Evolutionary conservation across 1,139 yeast genomes (phyloP), one percentile per base, ranked within the genome.

Genomic region (Sugiyamaella xylanicola): DNA sequence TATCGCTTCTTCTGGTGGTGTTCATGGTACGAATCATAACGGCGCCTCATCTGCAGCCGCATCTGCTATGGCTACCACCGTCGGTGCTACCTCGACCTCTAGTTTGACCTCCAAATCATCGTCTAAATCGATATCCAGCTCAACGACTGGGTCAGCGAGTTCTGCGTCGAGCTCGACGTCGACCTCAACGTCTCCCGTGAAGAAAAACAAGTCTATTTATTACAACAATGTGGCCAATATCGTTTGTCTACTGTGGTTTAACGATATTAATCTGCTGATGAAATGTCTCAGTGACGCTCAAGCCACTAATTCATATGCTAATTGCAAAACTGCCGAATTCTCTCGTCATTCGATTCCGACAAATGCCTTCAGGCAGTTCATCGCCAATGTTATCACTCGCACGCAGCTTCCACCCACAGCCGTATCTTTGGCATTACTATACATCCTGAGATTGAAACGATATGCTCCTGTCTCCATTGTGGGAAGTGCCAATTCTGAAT

Each of bases 401-500:
- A 69, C 75, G 11, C 69, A 68, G 50, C 63, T 74, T 21, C 71
- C 76, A 2, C 67, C 68, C 20, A 62, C 70, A 4, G 71, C 72
- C 1, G 69, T 73, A 39, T 66, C 70, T 13, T 63, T 70, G 32
- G 75, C 77, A 0, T 58, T 74, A 41, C 64, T 71, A 29, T 73
- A 72, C 64, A 65, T 74, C 51, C 58, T 60, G 48, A 65, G 74
- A 7, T 67, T 71, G 51, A 69, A 72, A 52, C 56, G 56, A 22
- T 49, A 53, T 37, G 56, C 67, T 20, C 62, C 66, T 2, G 52
- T 51, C 20, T 59, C 68, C n/a, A 61, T 68, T 43, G 59, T 61
- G n/a, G 73, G 73, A 48, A 63, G 64, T 22, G 68, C 74, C 7
- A 69, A 72, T 49, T 67, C 73, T 27, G 77, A 74, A 59, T 89